Conservation (phyloP, 31 red algal genomes). For the Odonthalia washingtoniensis region DNA sequence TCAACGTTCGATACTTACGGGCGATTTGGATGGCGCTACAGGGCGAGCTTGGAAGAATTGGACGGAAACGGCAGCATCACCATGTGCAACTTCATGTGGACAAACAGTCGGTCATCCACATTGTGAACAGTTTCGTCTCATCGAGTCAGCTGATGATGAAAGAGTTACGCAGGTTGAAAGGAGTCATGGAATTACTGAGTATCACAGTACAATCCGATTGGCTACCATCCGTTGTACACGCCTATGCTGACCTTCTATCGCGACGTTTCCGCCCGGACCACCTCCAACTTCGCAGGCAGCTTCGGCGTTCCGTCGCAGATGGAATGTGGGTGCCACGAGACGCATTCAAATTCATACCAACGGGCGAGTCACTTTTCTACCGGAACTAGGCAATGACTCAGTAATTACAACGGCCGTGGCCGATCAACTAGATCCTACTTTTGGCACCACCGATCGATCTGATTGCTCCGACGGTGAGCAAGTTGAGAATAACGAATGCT, state of each 20-base stretch:
- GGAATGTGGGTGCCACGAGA: slow-evolving; percentile 4
- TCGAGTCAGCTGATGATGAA: slow-evolving; percentile 11
- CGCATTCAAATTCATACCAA: not conserved
- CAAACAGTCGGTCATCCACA: slow-evolving; percentile 30
- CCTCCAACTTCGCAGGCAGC: slow-evolving; percentile 22
- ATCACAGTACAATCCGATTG: not conserved
- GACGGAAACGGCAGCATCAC: too few species aligned
- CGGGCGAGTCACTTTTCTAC: not conserved
- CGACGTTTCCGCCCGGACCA: slow-evolving; percentile 39
- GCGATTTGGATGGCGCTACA: not conserved
- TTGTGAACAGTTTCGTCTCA: slow-evolving; percentile 16
- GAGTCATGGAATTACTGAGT: slow-evolving; percentile 1
- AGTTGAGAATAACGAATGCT: not conserved
- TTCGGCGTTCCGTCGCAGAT: slow-evolving; percentile 38
- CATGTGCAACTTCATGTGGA: slow-evolving; percentile 29
- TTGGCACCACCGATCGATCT: slow-evolving; percentile 27
- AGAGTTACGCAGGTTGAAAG: slow-evolving; percentile 4
- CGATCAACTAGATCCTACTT: not conserved
- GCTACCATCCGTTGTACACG: slow-evolving; percentile 27
- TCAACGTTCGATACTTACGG: not conserved
- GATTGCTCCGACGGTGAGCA: slow-evolving; percentile 24
- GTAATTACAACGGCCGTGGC: not conserved
- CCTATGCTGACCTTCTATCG: slow-evolving; percentile 25
- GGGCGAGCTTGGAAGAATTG: not conserved
- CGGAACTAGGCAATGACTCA: not conserved